Evolutionary conservation across 2,329 filamentous ascomycete species (phyloP).

Genomic region (Fusarium torulosum): DNA sequence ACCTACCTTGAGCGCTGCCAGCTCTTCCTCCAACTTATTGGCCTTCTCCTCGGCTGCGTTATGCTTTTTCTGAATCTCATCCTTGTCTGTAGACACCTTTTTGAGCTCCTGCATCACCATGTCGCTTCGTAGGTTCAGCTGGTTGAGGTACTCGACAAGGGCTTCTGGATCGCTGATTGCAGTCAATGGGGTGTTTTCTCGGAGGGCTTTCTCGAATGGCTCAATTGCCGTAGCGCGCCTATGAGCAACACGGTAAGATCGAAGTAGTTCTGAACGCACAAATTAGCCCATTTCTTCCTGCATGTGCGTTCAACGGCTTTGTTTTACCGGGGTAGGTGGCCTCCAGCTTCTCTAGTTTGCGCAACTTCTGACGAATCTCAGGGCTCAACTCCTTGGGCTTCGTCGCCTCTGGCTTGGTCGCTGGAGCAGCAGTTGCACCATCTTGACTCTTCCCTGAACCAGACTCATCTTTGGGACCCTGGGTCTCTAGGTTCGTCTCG

Average conservation of each 20-base stretch:
- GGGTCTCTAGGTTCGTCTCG: constrained; percentile 30
- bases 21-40: constrained; percentile 72
- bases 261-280: constrained; percentile 73
- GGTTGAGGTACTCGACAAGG: constrained; percentile 89
- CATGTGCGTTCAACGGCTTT: background rate
- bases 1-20: constrained; percentile 62
- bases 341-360: constrained; percentile 91
- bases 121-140: constrained; percentile 85
- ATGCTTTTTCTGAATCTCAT: constrained; percentile 81
- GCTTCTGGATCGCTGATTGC: constrained; percentile 88
- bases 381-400: constrained; percentile 71
- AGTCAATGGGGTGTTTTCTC: constrained; percentile 91
- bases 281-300: constrained; percentile 1
- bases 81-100: constrained; percentile 83
- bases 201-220: constrained; percentile 89
- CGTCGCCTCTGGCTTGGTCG: constrained; percentile 31
- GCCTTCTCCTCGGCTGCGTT: constrained; percentile 76
- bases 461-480: constrained; percentile 30
- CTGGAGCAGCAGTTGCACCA: constrained; percentile 22
- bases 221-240: constrained; percentile 88
- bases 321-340: constrained; percentile 82
- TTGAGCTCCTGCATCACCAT: constrained; percentile 97
- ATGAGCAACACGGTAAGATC: constrained; percentile 93
- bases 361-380: constrained; percentile 80
- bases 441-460: constrained; percentile 42